Conservation (phyloP, 2,329 filamentous ascomycete genomes). For the Apiospora rasikravindrae region DNA sequence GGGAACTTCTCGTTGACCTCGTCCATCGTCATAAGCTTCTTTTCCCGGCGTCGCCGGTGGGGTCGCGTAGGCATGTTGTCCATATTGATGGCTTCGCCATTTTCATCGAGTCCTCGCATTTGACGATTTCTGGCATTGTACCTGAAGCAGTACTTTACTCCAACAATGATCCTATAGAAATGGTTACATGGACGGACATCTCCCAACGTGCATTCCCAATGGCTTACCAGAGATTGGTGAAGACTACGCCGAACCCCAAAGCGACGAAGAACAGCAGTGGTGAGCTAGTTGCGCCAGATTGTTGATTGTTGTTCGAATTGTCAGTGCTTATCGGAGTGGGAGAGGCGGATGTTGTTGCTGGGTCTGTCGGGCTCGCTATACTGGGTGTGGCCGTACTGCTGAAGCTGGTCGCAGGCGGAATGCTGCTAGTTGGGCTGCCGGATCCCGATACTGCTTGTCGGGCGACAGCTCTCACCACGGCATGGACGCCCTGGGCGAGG, state of each 20-base stretch:
- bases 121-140: conserved; percentile 94
- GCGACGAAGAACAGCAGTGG: conserved; percentile 92
- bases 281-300: conserved; percentile 61
- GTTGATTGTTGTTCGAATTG: conserved; percentile 25
- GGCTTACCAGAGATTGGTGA: conserved; percentile 95
- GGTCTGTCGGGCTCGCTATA: conserved; percentile 20
- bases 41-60: conserved; percentile 87
- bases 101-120: conserved; percentile 72
- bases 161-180: conserved; percentile 88
- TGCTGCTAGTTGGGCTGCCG: conserved; percentile 24
- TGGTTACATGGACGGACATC: conserved; percentile 10
- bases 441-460: conserved; percentile 30
- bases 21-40: conserved; percentile 99
- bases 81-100: conserved; percentile 87
- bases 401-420: conserved; percentile 6
- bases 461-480: conserved; percentile 43
- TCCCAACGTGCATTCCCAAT: not conserved
- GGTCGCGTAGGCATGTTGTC: conserved; percentile 79
- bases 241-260: conserved; percentile 95
- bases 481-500: conserved; percentile 42
- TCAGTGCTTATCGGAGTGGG: not conserved
- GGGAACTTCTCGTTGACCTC: conserved; percentile 98
- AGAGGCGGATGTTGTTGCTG: conserved; percentile 27
- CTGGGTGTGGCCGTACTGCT: not conserved
- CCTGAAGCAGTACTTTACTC: conserved; percentile 98